Evolutionary conservation across 139 green algal species (phyloP), one percentile per base, ranked within the genome.

Genomic region (Eudorina sp.): DNA sequence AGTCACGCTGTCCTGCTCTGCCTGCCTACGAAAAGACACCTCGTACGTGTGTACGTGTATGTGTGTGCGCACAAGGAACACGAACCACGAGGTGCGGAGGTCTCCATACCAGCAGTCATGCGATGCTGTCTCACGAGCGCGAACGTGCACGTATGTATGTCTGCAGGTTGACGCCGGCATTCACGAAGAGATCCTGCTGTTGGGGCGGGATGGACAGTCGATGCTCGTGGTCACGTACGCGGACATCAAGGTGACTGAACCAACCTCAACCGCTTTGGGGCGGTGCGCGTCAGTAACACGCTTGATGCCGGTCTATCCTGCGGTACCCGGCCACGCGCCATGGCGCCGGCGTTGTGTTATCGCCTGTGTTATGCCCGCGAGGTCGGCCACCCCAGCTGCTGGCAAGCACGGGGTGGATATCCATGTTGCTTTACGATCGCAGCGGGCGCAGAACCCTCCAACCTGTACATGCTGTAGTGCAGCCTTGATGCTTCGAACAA

Each of bases 221-320:
- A 94, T 99, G 94, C 94, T 99, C 40, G 93, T 99, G 55, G 97
- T 96, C 31, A 95, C 91, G 16, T 99, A 99, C 87, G 93, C 93
- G 3, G 97, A 99, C 68, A 36, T 99, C 19, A 97, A 94, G 93
- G 90, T 93, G 53, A n/a, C 51, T 2, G 41, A 36, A 40, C 21
- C 13, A 14, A 25, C 31, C 9, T 13, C 31, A 3, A 36, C 18
- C 11, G 27, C 14, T 53, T 19, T 43, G 0, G 53, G 21, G 11
- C 29, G 73, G 29, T 40, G 45, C 9, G 3, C 23, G 29, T 16
- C 3, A 25, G 43, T 6, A 31, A 29, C 6, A 9, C 8, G 46
- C n/a, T 25, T 82, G 29, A 60, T 62, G 27, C 13, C 41, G 41
- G 21, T 3, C 38, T 31, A 18, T 68, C n/a, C n/a, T 68, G 51